Evolutionary conservation across 805 yeast species (phyloP).

Genomic region (Candida adriatica): DNA sequence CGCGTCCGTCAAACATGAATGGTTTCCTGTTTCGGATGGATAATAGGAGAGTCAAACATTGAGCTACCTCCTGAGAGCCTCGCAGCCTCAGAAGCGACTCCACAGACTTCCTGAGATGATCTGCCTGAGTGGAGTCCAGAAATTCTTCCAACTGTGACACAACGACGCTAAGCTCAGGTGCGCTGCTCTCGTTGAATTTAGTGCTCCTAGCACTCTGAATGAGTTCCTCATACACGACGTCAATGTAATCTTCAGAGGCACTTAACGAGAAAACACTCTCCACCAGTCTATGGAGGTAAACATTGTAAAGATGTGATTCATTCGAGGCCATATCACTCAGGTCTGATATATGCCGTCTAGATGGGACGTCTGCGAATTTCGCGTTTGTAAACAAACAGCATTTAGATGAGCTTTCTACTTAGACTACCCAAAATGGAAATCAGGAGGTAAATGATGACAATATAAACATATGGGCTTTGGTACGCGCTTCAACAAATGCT

Average conservation of each 20-base stretch:
- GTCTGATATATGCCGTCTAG: neutral
- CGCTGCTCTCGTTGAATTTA: neutral
- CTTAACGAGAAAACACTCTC: slow-evolving; percentile 10
- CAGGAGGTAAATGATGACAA: neutral
- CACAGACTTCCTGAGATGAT: slow-evolving; percentile 5
- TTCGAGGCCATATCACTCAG: slow-evolving; percentile 1
- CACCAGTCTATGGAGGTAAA: slow-evolving; percentile 18
- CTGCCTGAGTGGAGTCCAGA: slow-evolving; percentile 1
- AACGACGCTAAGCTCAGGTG: slow-evolving; percentile 1
- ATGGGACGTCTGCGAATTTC: neutral
- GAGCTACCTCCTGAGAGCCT: slow-evolving; percentile 7
- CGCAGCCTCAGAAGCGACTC: slow-evolving; percentile 6
- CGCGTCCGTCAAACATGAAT: neutral
- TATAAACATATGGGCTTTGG: neutral
- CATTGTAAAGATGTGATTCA: slow-evolving; percentile 3
- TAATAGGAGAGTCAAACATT: slow-evolving; percentile 3
- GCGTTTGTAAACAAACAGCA: slow-evolving; percentile 9
- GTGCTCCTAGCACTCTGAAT: slow-evolving; percentile 15
- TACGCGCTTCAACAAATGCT: neutral
- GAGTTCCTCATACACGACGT: slow-evolving; percentile 14
- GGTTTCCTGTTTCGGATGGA: neutral
- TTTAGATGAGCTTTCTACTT: too few species aligned
- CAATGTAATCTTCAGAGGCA: slow-evolving; percentile 8
- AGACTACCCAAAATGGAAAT: slow-evolving; percentile 6
- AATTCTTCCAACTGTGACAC: neutral